Conservation (phyloP, 208 protist species). For the Novymonas esmeraldas region DNA sequence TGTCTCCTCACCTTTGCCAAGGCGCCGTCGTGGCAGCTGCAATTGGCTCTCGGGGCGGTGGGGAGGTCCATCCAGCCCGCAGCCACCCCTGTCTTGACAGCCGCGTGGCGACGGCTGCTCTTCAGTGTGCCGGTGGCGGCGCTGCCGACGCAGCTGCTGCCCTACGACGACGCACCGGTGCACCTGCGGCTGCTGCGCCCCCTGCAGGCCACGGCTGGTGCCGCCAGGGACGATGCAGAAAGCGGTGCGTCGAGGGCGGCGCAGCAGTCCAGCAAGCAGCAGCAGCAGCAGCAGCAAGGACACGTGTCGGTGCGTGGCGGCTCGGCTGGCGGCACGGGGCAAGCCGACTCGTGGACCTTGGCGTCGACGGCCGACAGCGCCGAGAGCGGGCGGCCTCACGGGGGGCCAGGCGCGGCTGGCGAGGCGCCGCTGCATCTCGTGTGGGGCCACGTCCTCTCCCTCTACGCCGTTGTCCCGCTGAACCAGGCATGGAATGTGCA, state of each 20-base stretch:
- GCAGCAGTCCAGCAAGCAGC: background rate
- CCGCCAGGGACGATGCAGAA: background rate
- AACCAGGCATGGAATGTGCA: slow-evolving; percentile 72
- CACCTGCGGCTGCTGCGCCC: slow-evolving; percentile 8
- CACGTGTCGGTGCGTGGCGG: background rate
- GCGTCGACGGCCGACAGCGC: slow-evolving; percentile 6
- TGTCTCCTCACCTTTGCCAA: slow-evolving; percentile 22
- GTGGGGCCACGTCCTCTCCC: slow-evolving; percentile 49
- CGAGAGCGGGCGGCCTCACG: background rate
- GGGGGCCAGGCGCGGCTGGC: background rate
- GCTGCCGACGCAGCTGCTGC: slow-evolving; percentile 1
- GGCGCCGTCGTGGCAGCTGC: slow-evolving; percentile 16
- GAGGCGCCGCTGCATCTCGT: slow-evolving; percentile 36
- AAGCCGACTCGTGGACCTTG: slow-evolving; percentile 1
- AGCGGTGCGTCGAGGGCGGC: background rate
- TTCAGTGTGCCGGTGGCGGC: background rate
- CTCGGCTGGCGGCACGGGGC: background rate
- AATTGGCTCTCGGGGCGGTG: slow-evolving; percentile 14
- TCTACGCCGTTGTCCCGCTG: slow-evolving; percentile 64
- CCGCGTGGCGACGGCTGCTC: slow-evolving; percentile 8
- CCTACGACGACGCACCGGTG: slow-evolving; percentile 8
- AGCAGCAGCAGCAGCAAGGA: background rate
- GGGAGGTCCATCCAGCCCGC: background rate
- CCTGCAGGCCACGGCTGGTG: background rate
- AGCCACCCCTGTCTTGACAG: slow-evolving; percentile 14